A percentile compares a stretch with the other conserved stretches of the same genome.
These are phyloP conservation scores for Coffea humblotiana DNA, from an alignment of 305 asterid species.

Conservation along the genomic window DNA sequence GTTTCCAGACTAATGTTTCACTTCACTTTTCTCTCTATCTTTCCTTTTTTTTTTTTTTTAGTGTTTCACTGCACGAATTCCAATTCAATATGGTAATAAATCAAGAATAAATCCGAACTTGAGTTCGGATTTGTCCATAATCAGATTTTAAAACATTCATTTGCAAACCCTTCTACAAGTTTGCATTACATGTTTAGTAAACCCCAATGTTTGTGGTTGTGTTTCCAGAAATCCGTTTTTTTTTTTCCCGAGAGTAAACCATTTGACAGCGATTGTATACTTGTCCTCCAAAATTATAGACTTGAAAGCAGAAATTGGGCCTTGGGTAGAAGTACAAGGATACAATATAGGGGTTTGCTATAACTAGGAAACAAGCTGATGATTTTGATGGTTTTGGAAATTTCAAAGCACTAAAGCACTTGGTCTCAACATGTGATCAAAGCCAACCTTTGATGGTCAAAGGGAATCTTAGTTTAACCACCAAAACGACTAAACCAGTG, in stretches of 20 bases:
- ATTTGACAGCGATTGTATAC: neutral
- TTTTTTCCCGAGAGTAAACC: slow-evolving; percentile 8
- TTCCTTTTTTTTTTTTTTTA: too few species aligned
- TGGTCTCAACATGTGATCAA: neutral
- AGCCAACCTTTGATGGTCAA: neutral
- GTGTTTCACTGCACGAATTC: neutral
- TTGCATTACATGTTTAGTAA: too few species aligned
- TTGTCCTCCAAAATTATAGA: neutral
- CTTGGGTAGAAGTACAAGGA: too few species aligned
- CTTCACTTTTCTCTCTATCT: too few species aligned
- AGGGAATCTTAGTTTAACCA: slow-evolving; percentile 29
- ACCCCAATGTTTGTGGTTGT: too few species aligned
- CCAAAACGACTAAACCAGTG: neutral
- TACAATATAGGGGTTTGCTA: neutral
- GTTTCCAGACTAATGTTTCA: too few species aligned
- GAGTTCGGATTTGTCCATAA: too few species aligned
- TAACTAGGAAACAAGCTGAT: slow-evolving; percentile 5
- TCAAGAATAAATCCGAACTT: too few species aligned
- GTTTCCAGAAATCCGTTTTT: too few species aligned
- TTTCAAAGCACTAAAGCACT: neutral
- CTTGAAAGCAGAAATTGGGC: neutral
- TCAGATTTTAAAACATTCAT: too few species aligned
- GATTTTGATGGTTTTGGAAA: slow-evolving; percentile 5
- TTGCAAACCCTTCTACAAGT: too few species aligned
- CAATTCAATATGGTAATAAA: neutral